Evolutionary conservation across 2,329 filamentous ascomycete genomes (phyloP), one percentile per base, ranked within the genome.

Genomic region (Calcarisporium arbuscula): DNA sequence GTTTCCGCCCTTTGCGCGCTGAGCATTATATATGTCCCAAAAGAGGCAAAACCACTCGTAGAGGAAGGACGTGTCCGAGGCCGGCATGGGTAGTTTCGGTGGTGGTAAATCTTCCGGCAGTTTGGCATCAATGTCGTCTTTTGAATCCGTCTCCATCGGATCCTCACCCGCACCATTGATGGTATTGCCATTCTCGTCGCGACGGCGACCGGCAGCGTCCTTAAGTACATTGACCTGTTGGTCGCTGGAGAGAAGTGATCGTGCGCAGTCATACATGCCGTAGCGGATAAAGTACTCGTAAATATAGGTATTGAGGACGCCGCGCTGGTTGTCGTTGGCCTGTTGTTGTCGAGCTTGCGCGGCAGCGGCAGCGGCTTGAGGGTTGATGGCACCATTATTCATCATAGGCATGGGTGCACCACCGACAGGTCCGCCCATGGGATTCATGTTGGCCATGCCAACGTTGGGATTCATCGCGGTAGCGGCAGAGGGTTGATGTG

Each of bases 1-100:
- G 53, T 70, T 80, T 36, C 72, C 72, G 35, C 74, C 76, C 57
- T 79, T 81, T 51, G 72, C 76, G 52, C 86, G 83, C 55, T 90
- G 85, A 36, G 87, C 86, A 53, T 80, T 80, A 61, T 85, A 94
- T 49, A 96, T 87, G 52, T 98, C 92, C 88, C 88, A 96, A 60
- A 98, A 98, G 34, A 95, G 74, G 53, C 82, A 86, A 68, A 94
- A 98, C 92, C 92, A 98, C 53, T 96, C 92, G 48, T 87, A 83
- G n/a, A 98, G 70, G 53, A 98, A 96, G 18, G 85, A 86, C 42
- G 76, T 84, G 50, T 82, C 83, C 35, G 73, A 73, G 41, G 70
- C 69, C 31, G 74, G 73, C 54, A 69, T 72, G 10, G 80, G 78
- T 6, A 87, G 67, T 43, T 78, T 79, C 10, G 87, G 81, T 6